Conservation (phyloP, 192 early-diverging fungal species). For the Neocallimastix lanati region DNA sequence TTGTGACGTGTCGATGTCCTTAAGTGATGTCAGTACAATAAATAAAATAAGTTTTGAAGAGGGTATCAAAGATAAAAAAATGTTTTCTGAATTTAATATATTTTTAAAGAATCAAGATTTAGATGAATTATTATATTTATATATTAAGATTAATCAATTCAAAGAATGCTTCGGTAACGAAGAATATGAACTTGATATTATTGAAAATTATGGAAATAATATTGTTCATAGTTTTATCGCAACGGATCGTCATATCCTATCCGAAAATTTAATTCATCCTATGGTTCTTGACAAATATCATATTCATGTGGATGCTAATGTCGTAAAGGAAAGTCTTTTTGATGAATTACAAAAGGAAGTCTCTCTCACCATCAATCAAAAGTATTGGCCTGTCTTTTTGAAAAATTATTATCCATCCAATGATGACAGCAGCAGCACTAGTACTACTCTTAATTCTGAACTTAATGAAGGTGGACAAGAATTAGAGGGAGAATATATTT, state of each 20-base stretch:
- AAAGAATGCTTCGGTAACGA: background rate
- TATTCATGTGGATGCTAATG: background rate
- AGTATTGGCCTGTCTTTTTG: background rate
- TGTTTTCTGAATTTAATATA: background rate
- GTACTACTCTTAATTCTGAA: background rate
- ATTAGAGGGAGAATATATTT: too few species aligned
- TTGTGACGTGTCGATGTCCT: background rate
- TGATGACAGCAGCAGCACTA: too few species aligned
- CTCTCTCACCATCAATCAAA: background rate
- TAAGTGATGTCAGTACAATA: background rate
- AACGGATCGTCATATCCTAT: background rate
- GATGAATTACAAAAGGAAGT: background rate
- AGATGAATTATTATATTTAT: background rate
- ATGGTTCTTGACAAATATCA: background rate
- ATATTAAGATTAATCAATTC: background rate
- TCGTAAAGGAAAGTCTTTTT: background rate
- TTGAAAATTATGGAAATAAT: background rate
- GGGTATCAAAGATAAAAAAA: background rate
- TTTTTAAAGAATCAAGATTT: background rate
- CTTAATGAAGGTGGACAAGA: background rate
- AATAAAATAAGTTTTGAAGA: background rate
- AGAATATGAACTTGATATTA: background rate
- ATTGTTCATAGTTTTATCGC: background rate
- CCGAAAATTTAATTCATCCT: background rate
- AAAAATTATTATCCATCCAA: background rate